Evolutionary conservation across 768 basidiomycete species (phyloP), one percentile per base, ranked within the genome.

Genomic region (Trichaptum fuscoviolaceum): DNA sequence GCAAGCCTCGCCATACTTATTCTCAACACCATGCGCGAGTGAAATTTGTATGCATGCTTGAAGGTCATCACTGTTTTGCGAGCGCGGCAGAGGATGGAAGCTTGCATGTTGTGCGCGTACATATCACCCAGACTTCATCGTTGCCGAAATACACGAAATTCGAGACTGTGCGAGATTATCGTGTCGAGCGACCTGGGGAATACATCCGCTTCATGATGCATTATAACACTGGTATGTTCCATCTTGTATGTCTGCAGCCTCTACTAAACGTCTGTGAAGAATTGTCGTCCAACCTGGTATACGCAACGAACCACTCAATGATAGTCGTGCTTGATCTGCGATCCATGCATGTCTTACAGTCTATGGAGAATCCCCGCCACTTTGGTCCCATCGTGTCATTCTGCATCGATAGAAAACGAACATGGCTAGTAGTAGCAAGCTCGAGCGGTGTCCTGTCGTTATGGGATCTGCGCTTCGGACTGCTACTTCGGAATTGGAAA

Each of bases 401-500:
- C 66, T 96, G 93, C 70, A 75, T 95, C 60, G 95, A 96, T 74
- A 86, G 87, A 35, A 92, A 90, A 72, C 87, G 84, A 26, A 85
- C 91, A 6, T 99, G 96, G 96, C 82, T 96, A 26, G 81, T 97
- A 15, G 88, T 92, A 20, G 96, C 93, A 1, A 97, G 96, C 0
- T 86, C 90, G 1, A 86, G 85, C 1, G 97, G 96, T 6, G 86
- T 90, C 17, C 78, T 99, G 15, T 88, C 92, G 0, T 82, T 99
- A 2, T 99, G 96, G 95, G 97, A 99, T 77, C 87, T 94, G 58
- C 90, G 96, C 10, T 99, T 99, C 70, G 95, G 96, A 0, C 80
- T 98, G 23, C 79, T 91, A 4, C 81, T 99, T 69, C 92, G 91
- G 75, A 92, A 88, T 67, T 98, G 96, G 96, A 86, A 87, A 71